phyloP scores from a whole-genome alignment of 352 stramenopile species.

The Globisporangium acanthophoron region DNA sequence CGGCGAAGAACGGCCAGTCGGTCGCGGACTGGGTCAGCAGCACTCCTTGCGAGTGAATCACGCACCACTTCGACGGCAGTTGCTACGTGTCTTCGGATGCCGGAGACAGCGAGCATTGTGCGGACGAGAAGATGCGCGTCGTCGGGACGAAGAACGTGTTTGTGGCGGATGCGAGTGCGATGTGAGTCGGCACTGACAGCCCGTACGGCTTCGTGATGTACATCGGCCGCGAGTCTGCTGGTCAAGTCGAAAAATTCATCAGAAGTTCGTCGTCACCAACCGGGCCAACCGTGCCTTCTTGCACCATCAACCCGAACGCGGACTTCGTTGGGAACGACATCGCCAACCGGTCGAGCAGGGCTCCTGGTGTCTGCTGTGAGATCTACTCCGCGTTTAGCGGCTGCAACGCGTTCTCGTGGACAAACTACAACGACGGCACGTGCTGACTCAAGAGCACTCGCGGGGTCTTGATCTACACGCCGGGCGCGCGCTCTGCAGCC shows the following conservation, averaged over 20 bases:
- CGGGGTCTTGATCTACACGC: too few relatives aligned
- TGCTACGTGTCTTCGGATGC: slow-evolving; percentile 62
- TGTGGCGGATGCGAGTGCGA: slow-evolving; percentile 48
- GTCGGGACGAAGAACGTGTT: slow-evolving; percentile 68
- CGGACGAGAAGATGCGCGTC: slow-evolving; percentile 52
- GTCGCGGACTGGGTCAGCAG: slow-evolving; percentile 35
- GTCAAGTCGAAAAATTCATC: slow-evolving; percentile 15
- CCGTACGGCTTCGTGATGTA: slow-evolving; percentile 79
- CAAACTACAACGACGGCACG: slow-evolving; percentile 38
- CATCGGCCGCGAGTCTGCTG: slow-evolving; percentile 41
- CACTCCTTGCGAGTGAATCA: slow-evolving; percentile 15
- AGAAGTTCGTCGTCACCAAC: too few relatives aligned
- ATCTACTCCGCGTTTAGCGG: slow-evolving; percentile 19
- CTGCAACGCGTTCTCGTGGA: slow-evolving; percentile 34
- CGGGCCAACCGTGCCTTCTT: not conserved
- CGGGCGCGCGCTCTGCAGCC: too few relatives aligned
- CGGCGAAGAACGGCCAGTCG: slow-evolving; percentile 20
- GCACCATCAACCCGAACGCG: slow-evolving; percentile 24
- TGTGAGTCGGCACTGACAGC: slow-evolving; percentile 61
- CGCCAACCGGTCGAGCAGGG: slow-evolving; percentile 17
- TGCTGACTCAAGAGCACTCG: slow-evolving; percentile 46
- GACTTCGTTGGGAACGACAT: slow-evolving; percentile 47
- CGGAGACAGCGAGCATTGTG: slow-evolving; percentile 38
- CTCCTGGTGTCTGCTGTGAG: slow-evolving; percentile 29
- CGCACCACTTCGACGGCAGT: slow-evolving; percentile 63